A percentile compares a stretch with the other conserved stretches of the same genome.
These are phyloP conservation scores for Aspergillaceae sp. DNA, from an alignment of 2,329 filamentous ascomycete species.

Conservation along the genomic window DNA sequence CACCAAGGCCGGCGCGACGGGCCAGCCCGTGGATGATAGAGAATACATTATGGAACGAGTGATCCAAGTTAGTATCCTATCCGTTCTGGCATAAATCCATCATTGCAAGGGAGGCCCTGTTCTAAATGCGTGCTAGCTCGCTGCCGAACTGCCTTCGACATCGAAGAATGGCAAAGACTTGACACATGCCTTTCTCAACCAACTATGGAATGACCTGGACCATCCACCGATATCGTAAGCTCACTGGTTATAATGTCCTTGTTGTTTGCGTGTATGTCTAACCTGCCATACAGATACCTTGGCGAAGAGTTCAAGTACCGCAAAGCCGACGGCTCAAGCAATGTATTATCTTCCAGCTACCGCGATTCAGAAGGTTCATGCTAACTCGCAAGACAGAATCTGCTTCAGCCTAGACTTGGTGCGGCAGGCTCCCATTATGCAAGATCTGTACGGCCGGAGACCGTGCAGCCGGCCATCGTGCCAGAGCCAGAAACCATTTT, in stretches of 20 bases:
- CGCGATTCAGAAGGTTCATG: conserved; percentile 21
- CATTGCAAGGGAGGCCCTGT: too few species aligned
- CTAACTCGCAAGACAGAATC: conserved; percentile 45
- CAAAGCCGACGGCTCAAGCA: conserved; percentile 34
- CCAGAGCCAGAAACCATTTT: conserved; percentile 61
- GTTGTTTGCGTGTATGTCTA: conserved; percentile 13
- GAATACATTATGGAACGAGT: conserved; percentile 53
- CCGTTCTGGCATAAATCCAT: too few species aligned
- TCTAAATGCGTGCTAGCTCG: conserved; percentile 19
- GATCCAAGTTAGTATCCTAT: conserved; percentile 32
- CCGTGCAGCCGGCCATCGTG: conserved; percentile 49
- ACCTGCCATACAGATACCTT: conserved; percentile 24
- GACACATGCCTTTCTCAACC: conserved; percentile 45
- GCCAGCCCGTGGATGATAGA: conserved; percentile 52
- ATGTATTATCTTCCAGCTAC: conserved; percentile 18
- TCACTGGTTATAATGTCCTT: conserved; percentile 11
- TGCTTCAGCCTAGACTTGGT: conserved; percentile 55
- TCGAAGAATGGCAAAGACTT: conserved; percentile 29
- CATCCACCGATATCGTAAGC: conserved; percentile 46
- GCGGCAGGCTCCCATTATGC: conserved; percentile 60
- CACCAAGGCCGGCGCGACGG: conserved; percentile 37
- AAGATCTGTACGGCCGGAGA: conserved; percentile 52
- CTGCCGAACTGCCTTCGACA: conserved; percentile 28
- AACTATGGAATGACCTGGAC: conserved; percentile 47
- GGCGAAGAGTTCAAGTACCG: conserved; percentile 27